These are phyloP conservation scores for Cucurbita ficifolia DNA, from an alignment of 306 rosid species.

Conservation along the genomic window DNA sequence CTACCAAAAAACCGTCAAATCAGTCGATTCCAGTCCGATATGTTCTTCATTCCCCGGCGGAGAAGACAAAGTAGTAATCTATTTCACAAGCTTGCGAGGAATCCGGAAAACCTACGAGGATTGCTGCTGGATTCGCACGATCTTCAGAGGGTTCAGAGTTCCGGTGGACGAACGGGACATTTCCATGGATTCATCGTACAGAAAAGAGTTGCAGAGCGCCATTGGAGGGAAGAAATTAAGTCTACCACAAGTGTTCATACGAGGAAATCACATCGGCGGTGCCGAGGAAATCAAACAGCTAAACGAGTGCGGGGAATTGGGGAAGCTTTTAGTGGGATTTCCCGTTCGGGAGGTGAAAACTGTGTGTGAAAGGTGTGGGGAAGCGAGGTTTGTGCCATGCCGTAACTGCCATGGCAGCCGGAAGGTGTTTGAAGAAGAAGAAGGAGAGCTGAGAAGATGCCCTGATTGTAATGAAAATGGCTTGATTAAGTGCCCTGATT, in stretches of 20 bases:
- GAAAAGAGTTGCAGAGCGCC: slow-evolving; percentile 38
- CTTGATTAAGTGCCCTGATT: slow-evolving; percentile 52
- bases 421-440: slow-evolving; percentile 46
- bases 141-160: slow-evolving; percentile 47
- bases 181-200: slow-evolving; percentile 64
- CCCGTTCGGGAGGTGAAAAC: slow-evolving; percentile 25
- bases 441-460: slow-evolving; percentile 44
- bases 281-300: slow-evolving; percentile 52
- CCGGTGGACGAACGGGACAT: slow-evolving; percentile 64
- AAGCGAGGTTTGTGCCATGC: slow-evolving; percentile 64
- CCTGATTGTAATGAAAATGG: slow-evolving; percentile 70
- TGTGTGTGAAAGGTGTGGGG: slow-evolving; percentile 57
- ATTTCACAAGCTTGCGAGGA: slow-evolving; percentile 68
- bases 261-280: slow-evolving; percentile 51
- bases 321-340: slow-evolving; percentile 36
- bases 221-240: slow-evolving; percentile 26
- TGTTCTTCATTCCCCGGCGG: slow-evolving; percentile 17
- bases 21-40: slow-evolving; percentile 46
- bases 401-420: slow-evolving; percentile 53
- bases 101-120: slow-evolving; percentile 64
- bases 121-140: slow-evolving; percentile 50
- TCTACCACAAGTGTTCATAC: slow-evolving; percentile 56
- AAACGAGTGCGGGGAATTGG: slow-evolving; percentile 56
- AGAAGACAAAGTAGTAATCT: slow-evolving; percentile 49
- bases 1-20: slow-evolving; percentile 16